Evolutionary conservation across 495 filamentous ascomycete species (phyloP).

Genomic region (Delitschia confertaspora): DNA sequence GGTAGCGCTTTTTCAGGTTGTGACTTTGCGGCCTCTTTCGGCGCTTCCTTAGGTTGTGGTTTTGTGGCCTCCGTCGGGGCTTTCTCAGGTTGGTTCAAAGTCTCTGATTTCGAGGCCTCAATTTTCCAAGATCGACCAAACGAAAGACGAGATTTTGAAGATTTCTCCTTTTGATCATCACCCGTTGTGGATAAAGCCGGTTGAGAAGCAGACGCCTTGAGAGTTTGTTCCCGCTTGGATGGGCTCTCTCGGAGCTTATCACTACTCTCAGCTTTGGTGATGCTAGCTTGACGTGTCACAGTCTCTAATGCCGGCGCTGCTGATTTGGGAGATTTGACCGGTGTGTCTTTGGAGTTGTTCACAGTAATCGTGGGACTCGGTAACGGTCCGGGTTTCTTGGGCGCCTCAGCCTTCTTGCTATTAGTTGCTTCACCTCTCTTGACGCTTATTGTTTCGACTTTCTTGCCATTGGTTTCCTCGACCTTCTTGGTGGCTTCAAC

Average conservation of each 20-base stretch:
- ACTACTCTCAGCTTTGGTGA: constrained; percentile 24
- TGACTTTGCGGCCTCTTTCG: neutral
- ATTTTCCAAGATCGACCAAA: constrained; percentile 9
- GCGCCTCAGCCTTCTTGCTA: constrained; percentile 8
- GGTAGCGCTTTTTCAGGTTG: neutral
- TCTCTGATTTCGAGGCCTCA: constrained; percentile 5
- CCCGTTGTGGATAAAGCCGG: constrained; percentile 10
- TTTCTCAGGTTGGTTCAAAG: neutral
- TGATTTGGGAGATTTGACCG: constrained; percentile 6
- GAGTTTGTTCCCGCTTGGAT: constrained; percentile 12
- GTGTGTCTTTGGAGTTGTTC: neutral
- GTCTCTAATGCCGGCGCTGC: constrained; percentile 3
- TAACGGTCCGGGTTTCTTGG: constrained; percentile 1
- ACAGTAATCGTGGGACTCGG: no score
- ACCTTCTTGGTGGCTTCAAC: no score
- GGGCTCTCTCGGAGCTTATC: constrained; percentile 20
- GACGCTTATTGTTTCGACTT: neutral
- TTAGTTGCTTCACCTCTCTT: neutral
- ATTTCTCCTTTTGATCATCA: constrained; percentile 7
- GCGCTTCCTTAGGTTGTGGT: constrained; percentile 6
- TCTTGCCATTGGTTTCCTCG: neutral
- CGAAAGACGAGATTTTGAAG: constrained; percentile 10
- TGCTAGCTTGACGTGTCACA: constrained; percentile 15
- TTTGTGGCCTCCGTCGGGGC: neutral
- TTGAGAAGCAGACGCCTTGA: constrained; percentile 22